These are phyloP conservation scores for Podospora anserina DNA, from an alignment of 495 filamentous ascomycete species.

Conservation along the genomic window DNA sequence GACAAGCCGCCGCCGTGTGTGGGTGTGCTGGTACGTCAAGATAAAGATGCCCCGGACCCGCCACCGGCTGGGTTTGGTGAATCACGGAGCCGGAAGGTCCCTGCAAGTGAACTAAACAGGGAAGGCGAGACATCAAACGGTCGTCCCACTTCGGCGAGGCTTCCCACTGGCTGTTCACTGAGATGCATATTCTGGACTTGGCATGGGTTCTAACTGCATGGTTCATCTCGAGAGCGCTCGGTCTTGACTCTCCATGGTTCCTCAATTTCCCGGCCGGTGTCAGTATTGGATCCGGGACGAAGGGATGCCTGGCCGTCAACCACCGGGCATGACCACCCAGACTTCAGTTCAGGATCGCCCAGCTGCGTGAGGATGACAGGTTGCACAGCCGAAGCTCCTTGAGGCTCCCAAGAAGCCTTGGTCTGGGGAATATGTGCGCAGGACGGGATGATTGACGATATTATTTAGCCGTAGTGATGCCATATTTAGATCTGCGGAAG, in stretches of 20 bases:
- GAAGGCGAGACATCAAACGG: constrained; percentile 18
- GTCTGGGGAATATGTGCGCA: not conserved
- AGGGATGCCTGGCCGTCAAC: not conserved
- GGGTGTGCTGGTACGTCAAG: not conserved
- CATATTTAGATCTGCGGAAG: constrained; percentile 11
- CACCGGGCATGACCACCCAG: not conserved
- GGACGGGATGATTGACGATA: not conserved
- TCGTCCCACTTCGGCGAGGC: constrained; percentile 22
- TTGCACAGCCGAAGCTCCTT: not conserved
- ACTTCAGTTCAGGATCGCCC: not conserved
- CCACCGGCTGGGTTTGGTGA: constrained; percentile 2
- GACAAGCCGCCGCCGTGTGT: not conserved
- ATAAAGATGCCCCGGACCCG: not conserved
- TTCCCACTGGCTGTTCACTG: constrained; percentile 25
- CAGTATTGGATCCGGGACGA: not conserved
- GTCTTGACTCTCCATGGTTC: constrained; percentile 12
- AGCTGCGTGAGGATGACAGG: not conserved
- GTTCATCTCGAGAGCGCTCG: constrained; percentile 7
- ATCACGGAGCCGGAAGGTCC: constrained; percentile 18
- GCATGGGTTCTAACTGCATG: not conserved
- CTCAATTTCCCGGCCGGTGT: not conserved
- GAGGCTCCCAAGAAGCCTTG: not conserved
- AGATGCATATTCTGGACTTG: not conserved
- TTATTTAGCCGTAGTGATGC: constrained; percentile 1
- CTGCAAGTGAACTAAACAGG: constrained; percentile 9